These are phyloP conservation scores for Angomonas deanei DNA, from an alignment of 208 protist species.

Conservation along the genomic window DNA sequence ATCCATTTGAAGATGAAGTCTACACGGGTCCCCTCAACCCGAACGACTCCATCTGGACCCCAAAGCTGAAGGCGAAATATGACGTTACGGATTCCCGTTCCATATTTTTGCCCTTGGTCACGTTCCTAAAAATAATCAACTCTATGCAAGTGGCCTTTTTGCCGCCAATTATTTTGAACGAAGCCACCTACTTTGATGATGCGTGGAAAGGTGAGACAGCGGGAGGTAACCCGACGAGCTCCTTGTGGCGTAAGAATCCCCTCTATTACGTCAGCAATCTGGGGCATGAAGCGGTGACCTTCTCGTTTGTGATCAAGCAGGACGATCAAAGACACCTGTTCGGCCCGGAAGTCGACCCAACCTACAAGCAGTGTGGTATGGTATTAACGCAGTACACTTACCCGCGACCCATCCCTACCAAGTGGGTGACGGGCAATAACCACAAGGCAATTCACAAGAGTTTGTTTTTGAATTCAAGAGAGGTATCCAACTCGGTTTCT, in stretches of 20 bases:
- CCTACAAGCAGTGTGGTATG: constrained; percentile 68
- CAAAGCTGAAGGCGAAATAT: constrained; percentile 34
- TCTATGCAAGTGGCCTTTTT: constrained; percentile 61
- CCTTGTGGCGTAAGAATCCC: constrained; percentile 73
- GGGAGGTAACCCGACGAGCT: constrained; percentile 65
- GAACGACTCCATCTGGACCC: constrained; percentile 42
- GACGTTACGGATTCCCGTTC: constrained; percentile 35
- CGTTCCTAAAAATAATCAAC: constrained; percentile 40
- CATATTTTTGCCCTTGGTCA: constrained; percentile 49
- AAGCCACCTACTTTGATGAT: constrained; percentile 29
- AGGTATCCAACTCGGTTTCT: constrained; percentile 28
- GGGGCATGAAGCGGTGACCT: constrained; percentile 13
- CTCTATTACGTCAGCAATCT: constrained; percentile 63
- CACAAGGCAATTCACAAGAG: constrained; percentile 68
- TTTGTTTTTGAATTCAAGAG: constrained; percentile 56
- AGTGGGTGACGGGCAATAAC: constrained; percentile 73
- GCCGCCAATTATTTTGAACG: constrained; percentile 21
- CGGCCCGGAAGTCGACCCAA: constrained; percentile 25
- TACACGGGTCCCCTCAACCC: constrained; percentile 59
- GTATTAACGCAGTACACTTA: constrained; percentile 42
- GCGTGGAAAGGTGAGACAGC: constrained; percentile 42
- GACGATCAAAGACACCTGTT: constrained; percentile 54
- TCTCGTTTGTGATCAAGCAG: constrained; percentile 45
- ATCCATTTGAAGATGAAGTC: constrained; percentile 79
- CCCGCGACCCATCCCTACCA: constrained; percentile 37